phyloP scores from a whole-genome alignment of 768 basidiomycete genomes.

The Russula brevipes region DNA sequence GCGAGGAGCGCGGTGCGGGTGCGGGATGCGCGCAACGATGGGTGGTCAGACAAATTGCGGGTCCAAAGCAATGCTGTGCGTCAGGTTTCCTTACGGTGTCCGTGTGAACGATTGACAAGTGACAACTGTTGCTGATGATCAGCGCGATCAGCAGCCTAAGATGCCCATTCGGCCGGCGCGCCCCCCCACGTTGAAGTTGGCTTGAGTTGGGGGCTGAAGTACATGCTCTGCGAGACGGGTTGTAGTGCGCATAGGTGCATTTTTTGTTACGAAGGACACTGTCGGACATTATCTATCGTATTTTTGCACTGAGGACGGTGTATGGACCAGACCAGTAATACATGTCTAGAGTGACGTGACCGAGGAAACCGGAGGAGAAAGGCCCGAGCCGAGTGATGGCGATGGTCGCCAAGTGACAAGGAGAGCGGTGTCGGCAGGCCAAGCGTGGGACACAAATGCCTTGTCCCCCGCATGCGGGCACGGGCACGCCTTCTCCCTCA shows the following conservation, averaged over 20 bases:
- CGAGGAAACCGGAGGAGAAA: neutral
- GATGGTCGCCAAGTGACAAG: conserved; percentile 24
- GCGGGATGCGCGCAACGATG: neutral
- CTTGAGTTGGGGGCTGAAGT: neutral
- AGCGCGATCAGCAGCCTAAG: conserved; percentile 5
- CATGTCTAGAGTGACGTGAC: neutral
- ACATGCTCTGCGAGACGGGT: neutral
- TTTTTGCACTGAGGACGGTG: neutral
- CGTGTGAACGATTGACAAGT: conserved; percentile 1
- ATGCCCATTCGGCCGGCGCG: neutral
- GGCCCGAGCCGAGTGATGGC: neutral
- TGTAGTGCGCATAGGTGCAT: neutral
- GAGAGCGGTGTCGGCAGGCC: neutral
- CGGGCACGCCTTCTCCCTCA: neutral
- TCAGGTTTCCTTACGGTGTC: neutral
- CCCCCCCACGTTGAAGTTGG: neutral
- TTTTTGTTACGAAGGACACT: neutral
- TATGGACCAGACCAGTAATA: too few relatives aligned
- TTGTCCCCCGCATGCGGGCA: too few relatives aligned
- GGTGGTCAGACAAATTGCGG: neutral
- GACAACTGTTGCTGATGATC: neutral
- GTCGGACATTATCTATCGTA: neutral
- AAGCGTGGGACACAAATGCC: neutral
- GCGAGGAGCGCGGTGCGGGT: neutral
- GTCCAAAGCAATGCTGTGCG: conserved; percentile 1